Evolutionary conservation across 164 flowering plant genomes (phyloP), one percentile per base, ranked within the genome.

Genomic region (Nelumbo lutea): DNA sequence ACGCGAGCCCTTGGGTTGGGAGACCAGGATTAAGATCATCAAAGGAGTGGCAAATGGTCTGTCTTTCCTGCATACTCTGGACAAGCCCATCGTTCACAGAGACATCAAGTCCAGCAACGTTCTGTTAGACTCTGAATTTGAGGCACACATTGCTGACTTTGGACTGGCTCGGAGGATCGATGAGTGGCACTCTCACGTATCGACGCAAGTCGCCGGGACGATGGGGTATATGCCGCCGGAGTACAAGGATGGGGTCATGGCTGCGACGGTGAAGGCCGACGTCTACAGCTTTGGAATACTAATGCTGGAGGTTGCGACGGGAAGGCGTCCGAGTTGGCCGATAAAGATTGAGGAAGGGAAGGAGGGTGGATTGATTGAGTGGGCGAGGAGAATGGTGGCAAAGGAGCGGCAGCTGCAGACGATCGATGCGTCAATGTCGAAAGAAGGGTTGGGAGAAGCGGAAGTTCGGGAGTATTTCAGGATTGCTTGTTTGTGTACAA

Each of bases 221-320:
- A 83, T 87, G 83, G 98, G 98, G 15, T 93, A 93, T 80, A 89
- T 93, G 91, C 98, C 98, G 6, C 98, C 98, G 68, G 98, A 93
- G 87, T 90, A 86, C 68, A 66, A 66, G 64, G 82, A 69, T 1
- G 98, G 93, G 2, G 50, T 75, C 38, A 79, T 86, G 14, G 67
- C 44, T 45, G 98, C 98, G 6, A 83, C 93, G 0, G 67, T 67
- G 15, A 80, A 75, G 66, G 93, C 83, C 0, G 98, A 93, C 65
- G 90, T 89, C 10, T 93, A 89, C 69, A 90, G 98, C 57, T 93
- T 89, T 64, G 98, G 96, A 48, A 67, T 89, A 0, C 61, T 93
- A 68, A 86, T 88, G 91, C 9, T 93, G 50, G 98, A 93, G 81
- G 78, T 85, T 14, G 88, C 85, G 2, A 86, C 88, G 0, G 91